Evolutionary conservation across 2,329 filamentous ascomycete species (phyloP).

Genomic region (Phyllosticta capitalensis): DNA sequence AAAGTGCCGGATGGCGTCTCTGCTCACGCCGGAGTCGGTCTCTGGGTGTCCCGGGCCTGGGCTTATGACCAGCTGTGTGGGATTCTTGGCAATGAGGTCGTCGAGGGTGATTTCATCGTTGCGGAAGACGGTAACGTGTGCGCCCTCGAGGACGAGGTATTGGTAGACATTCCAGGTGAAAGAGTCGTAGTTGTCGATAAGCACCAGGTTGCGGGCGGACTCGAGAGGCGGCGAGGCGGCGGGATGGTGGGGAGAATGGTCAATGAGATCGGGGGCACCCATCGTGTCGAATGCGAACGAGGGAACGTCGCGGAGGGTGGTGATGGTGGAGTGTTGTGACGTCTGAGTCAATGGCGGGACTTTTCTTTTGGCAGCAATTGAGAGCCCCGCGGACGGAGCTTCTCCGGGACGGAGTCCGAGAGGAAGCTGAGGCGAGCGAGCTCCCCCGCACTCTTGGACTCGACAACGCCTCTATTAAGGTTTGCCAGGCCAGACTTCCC

Average conservation of each 20-base stretch:
- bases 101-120: slow-evolving; percentile 88
- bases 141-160: slow-evolving; percentile 92
- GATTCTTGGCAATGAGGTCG: slow-evolving; percentile 71
- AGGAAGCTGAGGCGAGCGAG: neutral
- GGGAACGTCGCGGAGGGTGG: neutral
- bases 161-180: slow-evolving; percentile 99
- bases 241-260: slow-evolving; percentile 82
- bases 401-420: neutral
- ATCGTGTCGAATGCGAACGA: slow-evolving; percentile 20
- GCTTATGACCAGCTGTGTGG: slow-evolving; percentile 89
- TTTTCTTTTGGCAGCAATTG: neutral
- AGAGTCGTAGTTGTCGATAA: slow-evolving; percentile 99
- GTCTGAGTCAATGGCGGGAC: neutral
- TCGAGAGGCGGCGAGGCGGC: slow-evolving; percentile 61
- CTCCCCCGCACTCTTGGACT: neutral
- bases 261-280: slow-evolving; percentile 46
- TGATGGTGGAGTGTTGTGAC: neutral
- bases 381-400: neutral
- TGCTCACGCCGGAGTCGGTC: slow-evolving; percentile 87
- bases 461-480: neutral
- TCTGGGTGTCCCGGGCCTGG: slow-evolving; percentile 89
- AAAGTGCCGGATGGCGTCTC: slow-evolving; percentile 83
- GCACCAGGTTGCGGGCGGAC: slow-evolving; percentile 78
- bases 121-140: slow-evolving; percentile 76
- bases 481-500: neutral